phyloP scores from a whole-genome alignment of 345 rosid species.

The Populus euphratica region DNA sequence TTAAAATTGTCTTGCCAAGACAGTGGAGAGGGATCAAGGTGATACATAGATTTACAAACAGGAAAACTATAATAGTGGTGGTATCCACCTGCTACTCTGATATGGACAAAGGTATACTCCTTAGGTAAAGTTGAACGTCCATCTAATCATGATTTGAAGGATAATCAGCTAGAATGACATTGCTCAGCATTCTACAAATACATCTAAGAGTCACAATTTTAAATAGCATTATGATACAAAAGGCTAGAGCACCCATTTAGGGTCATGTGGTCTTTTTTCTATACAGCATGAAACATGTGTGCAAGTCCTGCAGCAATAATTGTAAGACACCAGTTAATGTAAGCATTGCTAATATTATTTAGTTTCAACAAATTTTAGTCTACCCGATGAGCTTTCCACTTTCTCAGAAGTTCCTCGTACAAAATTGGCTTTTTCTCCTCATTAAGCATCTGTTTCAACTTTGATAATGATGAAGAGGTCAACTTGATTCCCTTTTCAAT shows the following conservation, averaged over 20 bases:
- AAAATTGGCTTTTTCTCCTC: conserved; percentile 30
- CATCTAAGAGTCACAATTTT: too few species aligned
- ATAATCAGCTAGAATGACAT: neutral
- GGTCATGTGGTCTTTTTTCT: neutral
- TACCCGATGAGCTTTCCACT: conserved; percentile 31
- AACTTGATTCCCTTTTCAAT: conserved; percentile 50
- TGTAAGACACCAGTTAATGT: neutral
- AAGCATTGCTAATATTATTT: neutral
- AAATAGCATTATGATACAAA: neutral
- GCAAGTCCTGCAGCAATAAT: neutral
- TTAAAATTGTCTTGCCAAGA: too few species aligned
- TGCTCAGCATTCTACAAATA: neutral
- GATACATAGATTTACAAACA: too few species aligned
- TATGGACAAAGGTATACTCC: neutral
- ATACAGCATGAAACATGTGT: neutral
- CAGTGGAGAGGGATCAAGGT: too few species aligned
- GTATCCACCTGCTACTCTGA: too few species aligned
- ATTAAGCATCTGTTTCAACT: conserved; percentile 41
- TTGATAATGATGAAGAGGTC: conserved; percentile 36
- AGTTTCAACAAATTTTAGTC: conserved; percentile 2
- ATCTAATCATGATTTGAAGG: neutral
- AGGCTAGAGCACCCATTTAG: neutral
- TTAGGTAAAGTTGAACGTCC: neutral
- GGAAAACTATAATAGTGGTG: too few species aligned
- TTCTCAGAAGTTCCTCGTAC: conserved; percentile 44